Conservation (phyloP, 495 filamentous ascomycete genomes). For the Xylaria sp. region DNA sequence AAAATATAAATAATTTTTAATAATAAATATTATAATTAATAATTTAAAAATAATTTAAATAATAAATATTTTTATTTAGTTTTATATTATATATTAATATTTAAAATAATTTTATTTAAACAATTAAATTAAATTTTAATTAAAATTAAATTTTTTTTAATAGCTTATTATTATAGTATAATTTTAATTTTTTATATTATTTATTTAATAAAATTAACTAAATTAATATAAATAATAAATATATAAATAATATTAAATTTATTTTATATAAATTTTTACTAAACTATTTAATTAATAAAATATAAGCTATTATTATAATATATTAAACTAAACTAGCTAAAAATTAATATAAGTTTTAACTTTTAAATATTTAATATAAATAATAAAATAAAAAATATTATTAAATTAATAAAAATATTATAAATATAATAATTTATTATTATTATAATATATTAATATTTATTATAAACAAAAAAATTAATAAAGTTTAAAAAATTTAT, state of each 20-base stretch:
- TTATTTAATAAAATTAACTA: neutral
- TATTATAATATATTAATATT: neutral
- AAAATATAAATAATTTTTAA: too few relatives aligned
- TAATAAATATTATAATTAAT: neutral
- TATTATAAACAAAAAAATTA: neutral
- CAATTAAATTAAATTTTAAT: neutral
- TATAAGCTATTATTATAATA: neutral
- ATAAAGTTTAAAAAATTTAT: neutral
- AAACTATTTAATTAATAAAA: neutral
- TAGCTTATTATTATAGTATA: too few relatives aligned
- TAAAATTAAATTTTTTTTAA: neutral
- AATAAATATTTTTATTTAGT: neutral
- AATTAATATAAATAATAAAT: neutral
- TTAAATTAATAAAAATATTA: slow-evolving; percentile 9
- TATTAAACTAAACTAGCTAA: neutral
- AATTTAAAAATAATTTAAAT: neutral
- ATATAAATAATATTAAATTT: slow-evolving; percentile 5
- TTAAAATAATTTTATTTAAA: neutral
- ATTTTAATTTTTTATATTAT: neutral
- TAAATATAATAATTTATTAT: neutral
- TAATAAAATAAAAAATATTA: neutral
- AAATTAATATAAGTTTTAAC: neutral
- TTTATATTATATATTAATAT: neutral
- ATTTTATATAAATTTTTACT: neutral
- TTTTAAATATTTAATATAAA: neutral